Evolutionary conservation across 768 basidiomycete genomes (phyloP).

Genomic region (Lactifluus pinguis): DNA sequence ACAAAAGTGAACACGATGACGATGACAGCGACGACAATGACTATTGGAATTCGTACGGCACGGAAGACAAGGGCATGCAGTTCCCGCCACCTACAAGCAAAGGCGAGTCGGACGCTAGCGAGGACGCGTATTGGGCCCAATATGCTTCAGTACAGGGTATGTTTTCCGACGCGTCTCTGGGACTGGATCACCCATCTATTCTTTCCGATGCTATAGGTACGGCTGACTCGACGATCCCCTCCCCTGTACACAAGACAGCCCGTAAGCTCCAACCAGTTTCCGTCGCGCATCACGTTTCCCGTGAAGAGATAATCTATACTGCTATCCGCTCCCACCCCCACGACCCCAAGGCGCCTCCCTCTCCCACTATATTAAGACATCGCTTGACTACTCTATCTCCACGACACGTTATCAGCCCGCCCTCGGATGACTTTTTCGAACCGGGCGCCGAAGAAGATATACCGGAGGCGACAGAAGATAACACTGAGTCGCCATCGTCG

Average conservation of each 20-base stretch:
- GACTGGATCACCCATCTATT: not conserved
- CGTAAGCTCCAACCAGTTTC: constrained; percentile 23
- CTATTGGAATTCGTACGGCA: constrained; percentile 64
- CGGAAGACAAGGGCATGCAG: constrained; percentile 26
- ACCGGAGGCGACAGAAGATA: constrained; percentile 8
- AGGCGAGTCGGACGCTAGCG: constrained; percentile 25
- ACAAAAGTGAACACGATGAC: constrained; percentile 24
- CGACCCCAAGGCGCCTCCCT: constrained; percentile 25
- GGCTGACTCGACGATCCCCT: constrained; percentile 60
- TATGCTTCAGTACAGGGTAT: constrained; percentile 64
- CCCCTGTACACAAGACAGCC: constrained; percentile 31
- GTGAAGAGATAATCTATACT: constrained; percentile 22
- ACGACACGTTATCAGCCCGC: constrained; percentile 7
- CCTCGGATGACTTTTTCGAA: not conserved
- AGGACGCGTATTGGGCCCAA: constrained; percentile 72
- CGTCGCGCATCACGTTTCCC: not conserved
- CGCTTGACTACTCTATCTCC: constrained; percentile 25
- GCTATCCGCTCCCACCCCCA: constrained; percentile 15
- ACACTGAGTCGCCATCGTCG: constrained; percentile 6
- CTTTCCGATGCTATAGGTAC: constrained; percentile 38
- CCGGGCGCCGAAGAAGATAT: constrained; percentile 2
- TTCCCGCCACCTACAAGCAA: constrained; percentile 20
- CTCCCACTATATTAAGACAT: constrained; percentile 23
- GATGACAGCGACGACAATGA: constrained; percentile 34
- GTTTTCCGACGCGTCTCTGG: not conserved